Evolutionary conservation across 495 filamentous ascomycete species (phyloP), one percentile per base, ranked within the genome.

Genomic region (Neurospora sp.): DNA sequence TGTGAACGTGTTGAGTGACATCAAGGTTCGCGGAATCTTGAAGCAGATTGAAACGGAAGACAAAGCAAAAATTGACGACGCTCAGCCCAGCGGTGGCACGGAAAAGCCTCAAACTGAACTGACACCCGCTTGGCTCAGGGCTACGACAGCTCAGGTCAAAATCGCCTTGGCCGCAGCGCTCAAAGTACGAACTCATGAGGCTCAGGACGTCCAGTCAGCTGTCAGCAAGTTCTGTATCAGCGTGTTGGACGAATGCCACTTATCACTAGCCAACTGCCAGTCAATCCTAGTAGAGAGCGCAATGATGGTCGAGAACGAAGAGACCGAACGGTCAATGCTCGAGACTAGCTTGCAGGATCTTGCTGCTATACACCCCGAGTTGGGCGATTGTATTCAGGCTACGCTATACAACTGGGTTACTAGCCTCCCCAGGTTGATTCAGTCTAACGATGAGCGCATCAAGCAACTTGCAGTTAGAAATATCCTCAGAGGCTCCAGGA

Each of bases 141-240:
- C 93, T 18, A 98, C 95, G 6, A 83, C 90, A 3, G 85, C 86
- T 5, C 94, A 98, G 79, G 87, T 98, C 69, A 96, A 94, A 77
- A 85, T 97, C 70, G 96, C 95, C 8, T 79, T 98, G 12, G 89
- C 90, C 41, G 93, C 91, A 71, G 85, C 97, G 20, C 81, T 97
- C 27, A 91, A 91, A 71, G 78, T 97, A 39, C 90, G 93, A n/a
- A 88, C 86, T 44, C 91, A 97, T 80, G 87, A 91, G 20, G 86
- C 90, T 39, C 78, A 78, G 10, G 92, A 96, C 69, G 90, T 98
- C 1, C 90, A 90, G 68, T 78, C 83, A 38, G 88, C 91, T 18
- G 79, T 98, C 0, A 82, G 90, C 45, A 83, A 84, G 27, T 81
- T 98, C 0, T 98, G 94, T 77, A 78, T 91, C 18, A 86, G 85